Evolutionary conservation across 176 grass and related monocot genomes (phyloP).

Genomic region (Olyra latifolia): DNA sequence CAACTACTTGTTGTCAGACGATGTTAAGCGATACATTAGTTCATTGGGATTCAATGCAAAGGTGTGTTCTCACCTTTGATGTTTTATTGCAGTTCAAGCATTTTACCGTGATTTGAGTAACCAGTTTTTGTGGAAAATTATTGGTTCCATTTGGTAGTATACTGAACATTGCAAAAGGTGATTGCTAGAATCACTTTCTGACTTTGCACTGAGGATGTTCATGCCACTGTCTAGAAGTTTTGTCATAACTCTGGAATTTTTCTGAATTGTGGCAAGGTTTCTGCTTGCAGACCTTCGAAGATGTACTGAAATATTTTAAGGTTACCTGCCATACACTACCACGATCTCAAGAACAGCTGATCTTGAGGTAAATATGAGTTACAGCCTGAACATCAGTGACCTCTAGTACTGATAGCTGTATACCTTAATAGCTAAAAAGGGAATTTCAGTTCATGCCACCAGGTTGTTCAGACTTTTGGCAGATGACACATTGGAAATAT

Average conservation of each 20-base stretch:
- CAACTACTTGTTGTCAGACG: conserved; percentile 58
- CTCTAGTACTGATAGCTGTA: conserved; percentile 16
- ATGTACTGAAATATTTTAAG: conserved; percentile 69
- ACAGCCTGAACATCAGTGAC: conserved; percentile 10
- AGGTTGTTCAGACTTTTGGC: background rate
- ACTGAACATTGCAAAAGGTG: background rate
- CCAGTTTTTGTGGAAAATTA: background rate
- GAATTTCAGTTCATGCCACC: background rate
- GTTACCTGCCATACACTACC: conserved; percentile 55
- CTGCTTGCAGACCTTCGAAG: conserved; percentile 65
- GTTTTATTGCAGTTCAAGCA: background rate
- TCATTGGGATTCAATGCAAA: conserved; percentile 73
- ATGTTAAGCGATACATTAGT: conserved; percentile 57
- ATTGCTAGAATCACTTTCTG: background rate
- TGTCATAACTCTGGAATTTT: conserved; percentile 8
- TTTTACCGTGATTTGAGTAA: conserved; percentile 3
- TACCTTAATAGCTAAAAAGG: background rate
- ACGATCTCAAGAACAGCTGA: conserved; percentile 57
- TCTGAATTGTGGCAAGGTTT: conserved; percentile 18
- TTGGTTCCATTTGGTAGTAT: conserved; percentile 1
- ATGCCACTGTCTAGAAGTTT: background rate
- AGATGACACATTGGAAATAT: background rate
- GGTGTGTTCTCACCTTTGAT: conserved; percentile 44
- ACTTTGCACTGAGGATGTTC: background rate
- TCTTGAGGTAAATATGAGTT: conserved; percentile 63